These are phyloP conservation scores for Botrytis byssoidea DNA, from an alignment of 2,329 filamentous ascomycete species.

Conservation along the genomic window DNA sequence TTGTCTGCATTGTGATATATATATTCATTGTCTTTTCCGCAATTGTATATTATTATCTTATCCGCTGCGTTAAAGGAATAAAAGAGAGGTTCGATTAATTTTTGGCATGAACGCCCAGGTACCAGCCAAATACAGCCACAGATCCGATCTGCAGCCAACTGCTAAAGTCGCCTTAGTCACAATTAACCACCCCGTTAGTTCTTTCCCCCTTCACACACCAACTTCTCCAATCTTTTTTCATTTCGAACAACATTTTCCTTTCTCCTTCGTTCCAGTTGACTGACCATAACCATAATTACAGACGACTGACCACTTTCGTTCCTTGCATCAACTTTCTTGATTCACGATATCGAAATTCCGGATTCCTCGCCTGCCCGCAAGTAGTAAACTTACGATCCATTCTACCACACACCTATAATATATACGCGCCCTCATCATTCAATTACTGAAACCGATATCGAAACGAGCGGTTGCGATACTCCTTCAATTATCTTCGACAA, in stretches of 20 bases:
- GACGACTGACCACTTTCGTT: conserved; percentile 29
- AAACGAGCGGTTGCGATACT: conserved; percentile 20
- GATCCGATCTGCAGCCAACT: conserved; percentile 19
- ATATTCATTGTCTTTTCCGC: conserved; percentile 17
- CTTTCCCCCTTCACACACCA: conserved; percentile 10
- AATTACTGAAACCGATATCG: conserved; percentile 17
- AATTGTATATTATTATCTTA: conserved; percentile 2
- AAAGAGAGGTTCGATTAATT: conserved; percentile 6
- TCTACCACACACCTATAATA: conserved; percentile 20
- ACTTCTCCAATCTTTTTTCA: conserved; percentile 5
- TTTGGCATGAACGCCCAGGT: conserved; percentile 16
- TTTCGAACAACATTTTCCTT: conserved; percentile 8
- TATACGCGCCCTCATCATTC: conserved; percentile 22
- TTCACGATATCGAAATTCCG: conserved; percentile 24
- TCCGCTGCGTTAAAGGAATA: neutral
- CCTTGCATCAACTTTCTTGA: conserved; percentile 25
- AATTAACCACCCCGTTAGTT: conserved; percentile 3
- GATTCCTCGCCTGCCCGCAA: conserved; percentile 22
- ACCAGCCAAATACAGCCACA: conserved; percentile 19
- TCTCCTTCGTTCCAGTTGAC: conserved; percentile 18
- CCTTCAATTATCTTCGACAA: conserved; percentile 12
- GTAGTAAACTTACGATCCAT: conserved; percentile 11
- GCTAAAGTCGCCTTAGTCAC: conserved; percentile 1
- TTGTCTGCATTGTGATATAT: conserved; percentile 16
- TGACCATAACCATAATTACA: conserved; percentile 17